Percentiles rank a stretch among this genome's conserved stretches.
phyloP scores from a whole-genome alignment of 2,329 filamentous ascomycete species.

The Arthrobotrys megalospora region DNA sequence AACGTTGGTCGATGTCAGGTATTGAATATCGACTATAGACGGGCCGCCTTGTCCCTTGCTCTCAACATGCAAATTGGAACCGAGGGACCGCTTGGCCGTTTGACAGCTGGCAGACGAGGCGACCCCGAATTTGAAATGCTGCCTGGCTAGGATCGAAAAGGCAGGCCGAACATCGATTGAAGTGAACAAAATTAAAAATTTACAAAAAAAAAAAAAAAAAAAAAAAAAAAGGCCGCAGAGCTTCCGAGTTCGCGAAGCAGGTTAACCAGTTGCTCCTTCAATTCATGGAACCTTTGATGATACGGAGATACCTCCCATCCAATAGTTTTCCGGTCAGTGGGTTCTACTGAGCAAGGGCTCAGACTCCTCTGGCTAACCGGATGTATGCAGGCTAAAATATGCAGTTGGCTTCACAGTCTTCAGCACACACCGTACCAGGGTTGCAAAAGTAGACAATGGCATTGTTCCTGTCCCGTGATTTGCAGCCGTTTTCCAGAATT shows the following conservation, averaged over 20 bases:
- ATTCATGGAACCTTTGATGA: conserved; percentile 6
- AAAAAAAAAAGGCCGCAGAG: background rate
- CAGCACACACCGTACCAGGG: conserved; percentile 24
- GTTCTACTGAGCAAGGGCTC: conserved; percentile 13
- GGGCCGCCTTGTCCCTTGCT: background rate
- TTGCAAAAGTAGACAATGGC: conserved; percentile 31
- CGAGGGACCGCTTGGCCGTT: conserved; percentile 22
- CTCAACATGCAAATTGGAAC: conserved; percentile 11
- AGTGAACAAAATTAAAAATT: too few relatives aligned
- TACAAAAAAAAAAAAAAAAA: background rate
- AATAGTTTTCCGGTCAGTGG: background rate
- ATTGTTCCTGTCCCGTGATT: conserved; percentile 32
- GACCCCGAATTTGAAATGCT: conserved; percentile 10
- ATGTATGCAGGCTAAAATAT: conserved; percentile 48
- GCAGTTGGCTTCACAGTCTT: conserved; percentile 50
- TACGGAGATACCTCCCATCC: conserved; percentile 9
- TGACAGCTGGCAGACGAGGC: conserved; percentile 37
- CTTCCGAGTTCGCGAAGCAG: conserved; percentile 27
- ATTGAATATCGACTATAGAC: background rate
- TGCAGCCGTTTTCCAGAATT: conserved; percentile 2
- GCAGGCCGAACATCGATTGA: conserved; percentile 20
- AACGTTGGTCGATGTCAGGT: background rate
- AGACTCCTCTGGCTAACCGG: conserved; percentile 20
- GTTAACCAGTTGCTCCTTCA: background rate
- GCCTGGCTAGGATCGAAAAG: conserved; percentile 24